Percentiles rank a stretch among this genome's conserved stretches.
Evolutionary conservation across 345 rosid species (phyloP).

Genomic region (Citrus australasica): DNA sequence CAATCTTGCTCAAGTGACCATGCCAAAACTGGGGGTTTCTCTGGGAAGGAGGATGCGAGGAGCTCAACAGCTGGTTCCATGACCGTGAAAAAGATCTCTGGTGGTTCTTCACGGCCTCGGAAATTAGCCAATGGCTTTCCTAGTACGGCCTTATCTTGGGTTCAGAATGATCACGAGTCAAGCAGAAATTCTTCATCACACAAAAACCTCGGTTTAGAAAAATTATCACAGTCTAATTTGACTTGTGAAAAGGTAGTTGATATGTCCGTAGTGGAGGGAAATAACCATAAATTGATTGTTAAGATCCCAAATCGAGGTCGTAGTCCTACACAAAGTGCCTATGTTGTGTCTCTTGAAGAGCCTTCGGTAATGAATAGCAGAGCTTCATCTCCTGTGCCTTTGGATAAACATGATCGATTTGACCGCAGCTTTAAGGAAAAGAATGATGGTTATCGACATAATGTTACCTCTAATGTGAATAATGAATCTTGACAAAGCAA

Average conservation of each 20-base stretch:
- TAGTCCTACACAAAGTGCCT: constrained; percentile 63
- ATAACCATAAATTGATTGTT: constrained; percentile 61
- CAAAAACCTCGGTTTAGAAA: constrained; percentile 49
- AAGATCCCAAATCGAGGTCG: constrained; percentile 70
- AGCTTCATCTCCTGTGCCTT: constrained; percentile 53
- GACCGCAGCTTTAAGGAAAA: constrained; percentile 42
- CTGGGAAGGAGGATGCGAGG: constrained; percentile 62
- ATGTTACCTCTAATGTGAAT: constrained; percentile 37
- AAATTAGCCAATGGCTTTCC: constrained; percentile 55
- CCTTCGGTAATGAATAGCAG: constrained; percentile 46
- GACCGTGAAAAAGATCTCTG: constrained; percentile 35
- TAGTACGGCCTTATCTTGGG: constrained; percentile 30
- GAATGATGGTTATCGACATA: constrained; percentile 40
- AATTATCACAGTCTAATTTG: constrained; percentile 40
- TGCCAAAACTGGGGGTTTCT: constrained; percentile 47
- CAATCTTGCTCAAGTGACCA: constrained; percentile 71
- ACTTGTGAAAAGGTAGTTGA: constrained; percentile 52
- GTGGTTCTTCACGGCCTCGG: constrained; percentile 48
- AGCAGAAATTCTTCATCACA: constrained; percentile 48
- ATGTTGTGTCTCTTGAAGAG: constrained; percentile 71
- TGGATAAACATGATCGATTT: constrained; percentile 56
- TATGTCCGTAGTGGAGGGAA: constrained; percentile 47
- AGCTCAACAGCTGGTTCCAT: constrained; percentile 57
- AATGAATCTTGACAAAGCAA: constrained; percentile 59
- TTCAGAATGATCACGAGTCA: constrained; percentile 45